Percentiles rank a stretch among this genome's conserved stretches.
Evolutionary conservation across 2,329 filamentous ascomycete genomes (phyloP).

Genomic region (Fusarium hostae): DNA sequence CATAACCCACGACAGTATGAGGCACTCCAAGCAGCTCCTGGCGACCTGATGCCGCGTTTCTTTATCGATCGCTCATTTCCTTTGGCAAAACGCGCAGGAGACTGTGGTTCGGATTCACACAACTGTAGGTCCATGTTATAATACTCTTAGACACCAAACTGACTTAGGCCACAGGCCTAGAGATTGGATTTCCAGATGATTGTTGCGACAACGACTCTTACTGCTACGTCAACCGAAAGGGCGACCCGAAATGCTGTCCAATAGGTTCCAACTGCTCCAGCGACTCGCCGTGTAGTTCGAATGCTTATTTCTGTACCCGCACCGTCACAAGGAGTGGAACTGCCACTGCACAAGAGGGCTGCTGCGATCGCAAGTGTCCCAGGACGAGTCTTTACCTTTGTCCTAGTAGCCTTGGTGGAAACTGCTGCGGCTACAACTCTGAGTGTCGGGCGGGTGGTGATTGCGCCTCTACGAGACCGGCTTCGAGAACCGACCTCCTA

Average conservation of each 20-base stretch:
- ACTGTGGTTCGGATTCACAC: slow-evolving; percentile 46
- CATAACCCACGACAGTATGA: slow-evolving; percentile 37
- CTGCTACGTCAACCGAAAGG: slow-evolving; percentile 55
- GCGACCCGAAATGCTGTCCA: slow-evolving; percentile 54
- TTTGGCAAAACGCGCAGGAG: slow-evolving; percentile 43
- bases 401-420: slow-evolving; percentile 55
- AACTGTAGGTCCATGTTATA: slow-evolving; percentile 44
- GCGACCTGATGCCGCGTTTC: slow-evolving; percentile 47
- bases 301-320: slow-evolving; percentile 50
- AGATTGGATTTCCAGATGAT: slow-evolving; percentile 50
- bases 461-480: slow-evolving; percentile 50
- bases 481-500: slow-evolving; percentile 44
- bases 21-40: slow-evolving; percentile 34
- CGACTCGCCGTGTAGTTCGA: slow-evolving; percentile 51
- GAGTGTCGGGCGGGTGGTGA: slow-evolving; percentile 52
- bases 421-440: slow-evolving; percentile 61
- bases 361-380: slow-evolving; percentile 56
- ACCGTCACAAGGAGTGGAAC: slow-evolving; percentile 45
- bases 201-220: slow-evolving; percentile 60
- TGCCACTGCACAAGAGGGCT: slow-evolving; percentile 46
- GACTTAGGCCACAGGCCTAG: slow-evolving; percentile 51
- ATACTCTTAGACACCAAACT: not conserved
- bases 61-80: slow-evolving; percentile 45
- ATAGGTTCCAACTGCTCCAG: slow-evolving; percentile 55
- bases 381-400: slow-evolving; percentile 58